Evolutionary conservation across 1,139 yeast species (phyloP).

Genomic region (Sugiyamaella paludigena): DNA sequence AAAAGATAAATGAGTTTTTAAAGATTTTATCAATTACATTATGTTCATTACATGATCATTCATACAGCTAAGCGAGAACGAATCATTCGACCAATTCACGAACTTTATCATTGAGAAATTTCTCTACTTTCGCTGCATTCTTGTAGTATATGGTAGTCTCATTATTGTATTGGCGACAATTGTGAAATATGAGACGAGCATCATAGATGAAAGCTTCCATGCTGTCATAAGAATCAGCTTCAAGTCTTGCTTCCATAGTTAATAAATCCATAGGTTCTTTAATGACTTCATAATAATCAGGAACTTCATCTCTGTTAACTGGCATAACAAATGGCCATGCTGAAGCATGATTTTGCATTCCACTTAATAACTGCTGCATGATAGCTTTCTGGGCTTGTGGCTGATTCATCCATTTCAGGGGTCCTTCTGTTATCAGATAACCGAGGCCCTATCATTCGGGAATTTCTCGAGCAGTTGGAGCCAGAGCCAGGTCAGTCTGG

Average conservation of each 20-base stretch:
- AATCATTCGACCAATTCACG: slow-evolving; percentile 59
- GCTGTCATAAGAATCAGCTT: slow-evolving; percentile 84
- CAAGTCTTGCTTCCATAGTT: slow-evolving; percentile 92
- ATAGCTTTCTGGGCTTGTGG: slow-evolving; percentile 93
- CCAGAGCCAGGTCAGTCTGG: no score
- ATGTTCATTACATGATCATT: no score
- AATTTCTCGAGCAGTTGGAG: no score
- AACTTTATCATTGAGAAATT: slow-evolving; percentile 74
- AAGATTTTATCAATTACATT: no score
- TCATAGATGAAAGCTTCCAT: slow-evolving; percentile 93
- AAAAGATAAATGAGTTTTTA: no score
- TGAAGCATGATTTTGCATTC: slow-evolving; percentile 88
- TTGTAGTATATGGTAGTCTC: slow-evolving; percentile 32
- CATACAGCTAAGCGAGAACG: no score
- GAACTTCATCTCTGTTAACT: slow-evolving; percentile 89
- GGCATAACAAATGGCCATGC: slow-evolving; percentile 99
- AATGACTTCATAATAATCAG: slow-evolving; percentile 93
- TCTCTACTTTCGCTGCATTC: slow-evolving; percentile 89
- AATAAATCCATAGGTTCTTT: slow-evolving; percentile 99
- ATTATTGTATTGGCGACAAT: slow-evolving; percentile 51
- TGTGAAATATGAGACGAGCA: slow-evolving; percentile 78
- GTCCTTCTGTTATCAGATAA: no score
- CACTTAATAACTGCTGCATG: slow-evolving; percentile 84
- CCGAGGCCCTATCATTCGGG: no score
- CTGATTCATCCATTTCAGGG: slow-evolving; percentile 95